These are phyloP conservation scores for Aspergillaceae sp. DNA, from an alignment of 2,329 filamentous ascomycete genomes.

Conservation along the genomic window DNA sequence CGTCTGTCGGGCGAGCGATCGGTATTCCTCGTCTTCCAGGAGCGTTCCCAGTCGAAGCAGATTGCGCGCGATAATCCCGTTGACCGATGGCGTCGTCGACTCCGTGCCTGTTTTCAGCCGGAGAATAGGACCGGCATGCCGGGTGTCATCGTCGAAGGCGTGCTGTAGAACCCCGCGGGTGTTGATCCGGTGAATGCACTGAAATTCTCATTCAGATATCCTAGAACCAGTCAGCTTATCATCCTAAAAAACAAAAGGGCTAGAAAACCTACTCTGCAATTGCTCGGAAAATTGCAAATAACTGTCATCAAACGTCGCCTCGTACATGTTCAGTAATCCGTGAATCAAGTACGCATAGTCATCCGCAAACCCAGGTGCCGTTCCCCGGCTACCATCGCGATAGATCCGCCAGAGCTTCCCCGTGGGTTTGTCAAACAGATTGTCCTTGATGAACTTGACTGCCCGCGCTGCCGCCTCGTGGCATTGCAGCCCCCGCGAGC, in stretches of 20 bases:
- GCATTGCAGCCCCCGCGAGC: conserved; percentile 52
- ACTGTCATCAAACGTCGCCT: conserved; percentile 65
- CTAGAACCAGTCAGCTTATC: conserved; percentile 29
- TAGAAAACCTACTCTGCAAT: conserved; percentile 57
- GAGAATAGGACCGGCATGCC: conserved; percentile 58
- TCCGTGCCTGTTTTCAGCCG: conserved; percentile 95
- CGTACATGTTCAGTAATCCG: conserved; percentile 75
- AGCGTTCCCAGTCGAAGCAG: conserved; percentile 70
- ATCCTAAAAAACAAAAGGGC: background rate
- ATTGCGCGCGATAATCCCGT: conserved; percentile 78
- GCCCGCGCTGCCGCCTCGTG: conserved; percentile 58
- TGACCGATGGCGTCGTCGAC: conserved; percentile 79
- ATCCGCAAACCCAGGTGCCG: conserved; percentile 71
- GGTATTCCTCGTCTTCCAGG: conserved; percentile 58
- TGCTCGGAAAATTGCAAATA: conserved; percentile 74
- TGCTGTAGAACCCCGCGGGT: conserved; percentile 35
- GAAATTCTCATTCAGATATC: conserved; percentile 67
- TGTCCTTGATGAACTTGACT: conserved; percentile 60
- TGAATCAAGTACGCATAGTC: conserved; percentile 87
- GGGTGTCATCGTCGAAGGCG: conserved; percentile 43
- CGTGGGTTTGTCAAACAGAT: conserved; percentile 60
- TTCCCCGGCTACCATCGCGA: conserved; percentile 54
- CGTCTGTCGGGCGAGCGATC: conserved; percentile 59
- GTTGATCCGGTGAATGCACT: conserved; percentile 51
- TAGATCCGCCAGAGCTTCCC: conserved; percentile 66